Conservation (phyloP, 306 rosid species). For the Vigna mungo region DNA sequence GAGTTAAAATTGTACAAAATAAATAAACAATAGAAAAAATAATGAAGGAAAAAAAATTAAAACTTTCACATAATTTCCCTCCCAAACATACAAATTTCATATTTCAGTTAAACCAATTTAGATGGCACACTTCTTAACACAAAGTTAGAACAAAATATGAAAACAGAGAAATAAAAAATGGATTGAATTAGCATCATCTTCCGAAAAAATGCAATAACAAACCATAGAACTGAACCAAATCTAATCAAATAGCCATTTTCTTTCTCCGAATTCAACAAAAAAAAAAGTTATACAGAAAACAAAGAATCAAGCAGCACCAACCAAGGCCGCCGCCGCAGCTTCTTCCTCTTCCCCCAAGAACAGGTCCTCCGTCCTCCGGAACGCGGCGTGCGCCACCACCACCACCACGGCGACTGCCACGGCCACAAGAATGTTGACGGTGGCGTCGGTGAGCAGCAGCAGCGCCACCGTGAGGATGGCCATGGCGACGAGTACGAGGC, state of each 20-base stretch:
- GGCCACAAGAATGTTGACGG: conserved; percentile 62
- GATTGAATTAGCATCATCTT: neutral
- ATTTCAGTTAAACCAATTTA: neutral
- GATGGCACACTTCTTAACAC: neutral
- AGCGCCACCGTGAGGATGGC: conserved; percentile 61
- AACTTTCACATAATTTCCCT: neutral
- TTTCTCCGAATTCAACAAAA: neutral
- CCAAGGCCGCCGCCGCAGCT: conserved; percentile 34
- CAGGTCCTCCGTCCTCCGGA: conserved; percentile 71
- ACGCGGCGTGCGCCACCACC: conserved; percentile 57
- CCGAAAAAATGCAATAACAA: neutral
- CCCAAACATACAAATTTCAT: neutral
- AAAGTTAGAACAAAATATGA: neutral
- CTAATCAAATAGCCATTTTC: neutral
- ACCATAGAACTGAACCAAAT: neutral
- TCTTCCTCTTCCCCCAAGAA: conserved; percentile 65
- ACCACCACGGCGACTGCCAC: conserved; percentile 49
- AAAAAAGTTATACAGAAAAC: neutral
- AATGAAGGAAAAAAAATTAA: too few relatives aligned
- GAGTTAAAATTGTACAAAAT: too few relatives aligned
- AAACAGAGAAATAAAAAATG: neutral
- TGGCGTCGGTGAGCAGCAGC: conserved; percentile 73
- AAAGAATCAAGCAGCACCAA: neutral
- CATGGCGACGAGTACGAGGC: conserved; percentile 62
- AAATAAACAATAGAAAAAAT: too few relatives aligned